phyloP scores from a whole-genome alignment of 1,139 yeast genomes.

The Debaryomyces udenii region DNA sequence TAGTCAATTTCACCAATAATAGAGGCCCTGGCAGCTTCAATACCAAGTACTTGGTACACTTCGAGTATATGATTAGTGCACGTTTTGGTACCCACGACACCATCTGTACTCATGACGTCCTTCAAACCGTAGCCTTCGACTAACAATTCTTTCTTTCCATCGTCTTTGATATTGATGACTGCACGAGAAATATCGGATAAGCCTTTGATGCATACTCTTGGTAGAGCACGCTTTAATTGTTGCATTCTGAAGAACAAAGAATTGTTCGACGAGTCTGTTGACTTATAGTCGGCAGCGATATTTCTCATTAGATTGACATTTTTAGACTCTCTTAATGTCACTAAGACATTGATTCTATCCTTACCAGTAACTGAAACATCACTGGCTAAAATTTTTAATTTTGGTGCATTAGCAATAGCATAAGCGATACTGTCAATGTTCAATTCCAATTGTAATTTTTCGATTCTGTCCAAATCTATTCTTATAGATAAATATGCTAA shows the following conservation, averaged over 20 bases:
- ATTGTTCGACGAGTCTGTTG: constrained; percentile 35
- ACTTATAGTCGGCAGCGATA: constrained; percentile 32
- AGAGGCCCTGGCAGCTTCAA: constrained; percentile 95
- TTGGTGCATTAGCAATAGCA: constrained; percentile 85
- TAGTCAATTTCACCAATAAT: constrained; percentile 94
- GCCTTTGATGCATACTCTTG: constrained; percentile 90
- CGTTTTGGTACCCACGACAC: constrained; percentile 87
- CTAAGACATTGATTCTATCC: constrained; percentile 76
- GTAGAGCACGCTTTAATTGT: constrained; percentile 80
- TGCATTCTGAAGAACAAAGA: constrained; percentile 88
- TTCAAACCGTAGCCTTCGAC: constrained; percentile 98
- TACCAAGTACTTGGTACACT: constrained; percentile 87
- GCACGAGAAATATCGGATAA: constrained; percentile 90
- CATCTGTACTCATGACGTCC: constrained; percentile 97
- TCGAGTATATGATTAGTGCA: constrained; percentile 91
- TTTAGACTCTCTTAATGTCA: constrained; percentile 57
- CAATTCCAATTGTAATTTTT: constrained; percentile 85
- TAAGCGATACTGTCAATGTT: constrained; percentile 82
- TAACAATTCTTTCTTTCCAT: constrained; percentile 82
- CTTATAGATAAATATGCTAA: constrained; percentile 80
- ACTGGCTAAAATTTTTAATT: constrained; percentile 74
- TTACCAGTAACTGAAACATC: constrained; percentile 73
- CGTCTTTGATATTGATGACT: constrained; percentile 89
- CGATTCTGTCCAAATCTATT: constrained; percentile 83
- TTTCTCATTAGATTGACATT: constrained; percentile 33